phyloP scores from a whole-genome alignment of 2,329 filamentous ascomycete species.

The Cylindrodendrum hubeiense region DNA sequence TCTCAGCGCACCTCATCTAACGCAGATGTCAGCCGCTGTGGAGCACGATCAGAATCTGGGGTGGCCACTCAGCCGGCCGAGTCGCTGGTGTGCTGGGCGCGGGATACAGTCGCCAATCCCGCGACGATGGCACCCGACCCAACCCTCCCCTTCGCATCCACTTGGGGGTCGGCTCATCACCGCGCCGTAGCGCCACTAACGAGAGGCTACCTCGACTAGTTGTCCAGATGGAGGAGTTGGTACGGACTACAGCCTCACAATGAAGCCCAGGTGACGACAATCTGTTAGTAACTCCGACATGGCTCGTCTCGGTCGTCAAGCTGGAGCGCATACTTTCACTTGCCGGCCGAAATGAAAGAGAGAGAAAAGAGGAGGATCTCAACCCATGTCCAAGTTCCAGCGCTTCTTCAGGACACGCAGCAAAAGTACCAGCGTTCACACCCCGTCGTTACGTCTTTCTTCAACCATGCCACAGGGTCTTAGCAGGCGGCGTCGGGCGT shows the following conservation, averaged over 20 bases:
- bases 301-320: neutral
- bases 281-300: neutral
- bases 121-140: slow-evolving; percentile 17
- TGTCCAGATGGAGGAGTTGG: slow-evolving; percentile 4
- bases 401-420: neutral
- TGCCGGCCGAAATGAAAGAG: slow-evolving; percentile 9
- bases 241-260: neutral
- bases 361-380: slow-evolving; percentile 3
- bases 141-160: slow-evolving; percentile 10
- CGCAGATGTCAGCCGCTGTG: slow-evolving; percentile 42
- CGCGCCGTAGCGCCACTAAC: slow-evolving; percentile 13
- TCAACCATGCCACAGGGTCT: slow-evolving; percentile 20
- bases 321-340: neutral
- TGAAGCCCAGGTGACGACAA: neutral
- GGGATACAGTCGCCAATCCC: slow-evolving; percentile 22
- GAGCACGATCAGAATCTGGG: slow-evolving; percentile 40
- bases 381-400: slow-evolving; percentile 10
- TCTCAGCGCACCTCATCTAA: slow-evolving; percentile 29
- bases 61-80: slow-evolving; percentile 32
- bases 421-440: slow-evolving; percentile 6
- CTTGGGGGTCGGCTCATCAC: slow-evolving; percentile 15
- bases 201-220: slow-evolving; percentile 6
- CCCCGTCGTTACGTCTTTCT: slow-evolving; percentile 11
- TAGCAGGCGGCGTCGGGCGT: slow-evolving; percentile 23
- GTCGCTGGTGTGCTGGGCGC: slow-evolving; percentile 25